Percentiles rank a stretch among this genome's conserved stretches.
phyloP scores from a whole-genome alignment of 495 filamentous ascomycete genomes.

The Neurospora cerealis region DNA sequence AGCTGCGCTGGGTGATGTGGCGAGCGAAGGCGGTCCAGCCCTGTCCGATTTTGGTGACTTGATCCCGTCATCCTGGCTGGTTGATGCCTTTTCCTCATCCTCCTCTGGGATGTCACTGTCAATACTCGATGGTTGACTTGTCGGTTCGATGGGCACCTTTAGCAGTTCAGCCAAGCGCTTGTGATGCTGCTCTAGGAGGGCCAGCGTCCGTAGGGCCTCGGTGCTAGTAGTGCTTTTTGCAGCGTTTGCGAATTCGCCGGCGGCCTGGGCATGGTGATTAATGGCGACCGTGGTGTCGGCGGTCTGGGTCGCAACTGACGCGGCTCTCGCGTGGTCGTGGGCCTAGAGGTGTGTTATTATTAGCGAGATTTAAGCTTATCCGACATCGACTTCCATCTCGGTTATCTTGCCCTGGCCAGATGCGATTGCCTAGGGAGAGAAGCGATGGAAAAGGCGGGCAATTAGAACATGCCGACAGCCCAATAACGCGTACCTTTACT shows the following conservation, averaged over 20 bases:
- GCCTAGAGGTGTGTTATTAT: constrained; percentile 44
- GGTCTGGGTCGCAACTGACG: constrained; percentile 61
- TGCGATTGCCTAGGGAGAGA: background rate
- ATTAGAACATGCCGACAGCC: background rate
- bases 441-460: background rate
- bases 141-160: constrained; percentile 56
- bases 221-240: constrained; percentile 61
- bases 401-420: background rate
- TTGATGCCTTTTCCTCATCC: constrained; percentile 26
- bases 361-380: background rate
- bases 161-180: constrained; percentile 67
- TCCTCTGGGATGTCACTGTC: constrained; percentile 27
- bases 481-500: background rate
- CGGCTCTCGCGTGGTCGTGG: constrained; percentile 79
- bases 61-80: constrained; percentile 8
- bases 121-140: constrained; percentile 27
- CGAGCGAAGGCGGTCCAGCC: constrained; percentile 6
- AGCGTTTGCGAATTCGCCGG: constrained; percentile 79
- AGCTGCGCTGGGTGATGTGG: constrained; percentile 18
- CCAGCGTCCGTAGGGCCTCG: constrained; percentile 77
- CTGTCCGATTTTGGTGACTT: constrained; percentile 11
- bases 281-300: constrained; percentile 70
- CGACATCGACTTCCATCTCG: background rate
- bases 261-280: constrained; percentile 80
- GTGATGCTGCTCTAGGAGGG: constrained; percentile 80